A percentile compares a stretch with the other conserved stretches of the same genome.
These are phyloP conservation scores for Aspergillus heteromorphus DNA, from an alignment of 495 filamentous ascomycete species.

Conservation along the genomic window DNA sequence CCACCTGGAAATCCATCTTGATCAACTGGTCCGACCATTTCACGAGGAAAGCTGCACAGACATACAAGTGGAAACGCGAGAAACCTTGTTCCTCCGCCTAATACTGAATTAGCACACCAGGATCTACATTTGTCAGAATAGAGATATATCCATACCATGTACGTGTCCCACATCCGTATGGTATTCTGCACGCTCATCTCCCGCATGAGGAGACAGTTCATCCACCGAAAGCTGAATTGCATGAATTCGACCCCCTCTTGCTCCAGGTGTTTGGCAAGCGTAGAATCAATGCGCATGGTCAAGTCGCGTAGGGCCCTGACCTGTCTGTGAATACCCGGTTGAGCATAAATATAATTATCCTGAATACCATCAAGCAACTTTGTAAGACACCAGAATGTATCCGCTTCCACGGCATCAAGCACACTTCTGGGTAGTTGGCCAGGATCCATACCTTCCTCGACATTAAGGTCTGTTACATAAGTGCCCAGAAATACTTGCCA, in stretches of 20 bases:
- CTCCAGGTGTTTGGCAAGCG: constrained; percentile 82
- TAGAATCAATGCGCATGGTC: constrained; percentile 79
- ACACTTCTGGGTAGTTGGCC: constrained; percentile 87
- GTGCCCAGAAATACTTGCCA: constrained; percentile 94
- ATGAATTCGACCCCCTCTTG: constrained; percentile 94
- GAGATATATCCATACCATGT: constrained; percentile 63
- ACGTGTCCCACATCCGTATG: constrained; percentile 99
- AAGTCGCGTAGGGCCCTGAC: constrained; percentile 83
- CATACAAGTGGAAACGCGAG: constrained; percentile 95
- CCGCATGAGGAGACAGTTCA: constrained; percentile 98
- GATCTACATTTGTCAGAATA: neutral
- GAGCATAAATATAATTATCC: constrained; percentile 96
- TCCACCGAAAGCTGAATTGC: constrained; percentile 98
- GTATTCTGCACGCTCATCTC: constrained; percentile 94
- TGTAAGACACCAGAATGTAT: constrained; percentile 97
- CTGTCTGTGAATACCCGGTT: constrained; percentile 93
- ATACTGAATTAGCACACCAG: constrained; percentile 15
- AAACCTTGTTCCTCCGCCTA: constrained; percentile 98
- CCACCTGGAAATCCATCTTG: constrained; percentile 89
- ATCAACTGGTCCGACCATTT: constrained; percentile 94
- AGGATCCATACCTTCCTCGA: constrained; percentile 92
- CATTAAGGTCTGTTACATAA: constrained; percentile 89
- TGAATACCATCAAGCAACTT: constrained; percentile 97
- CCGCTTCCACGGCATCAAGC: constrained; percentile 93
- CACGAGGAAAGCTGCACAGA: constrained; percentile 96